Conservation (phyloP, 306 rosid genomes). For the Pterocarpus santalinus region DNA sequence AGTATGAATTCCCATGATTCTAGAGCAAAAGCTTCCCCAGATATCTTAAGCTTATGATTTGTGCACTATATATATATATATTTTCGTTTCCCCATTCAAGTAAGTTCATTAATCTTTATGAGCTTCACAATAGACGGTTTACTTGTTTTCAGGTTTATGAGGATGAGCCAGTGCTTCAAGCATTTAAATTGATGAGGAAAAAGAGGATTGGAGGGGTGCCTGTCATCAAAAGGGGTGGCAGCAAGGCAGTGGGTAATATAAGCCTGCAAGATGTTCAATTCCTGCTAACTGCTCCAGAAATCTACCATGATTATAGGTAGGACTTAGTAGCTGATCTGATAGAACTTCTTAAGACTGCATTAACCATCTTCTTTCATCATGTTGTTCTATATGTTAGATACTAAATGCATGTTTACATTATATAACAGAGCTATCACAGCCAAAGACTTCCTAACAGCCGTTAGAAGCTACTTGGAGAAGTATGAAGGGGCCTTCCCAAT, state of each 20-base stretch:
- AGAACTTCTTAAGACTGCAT: background rate
- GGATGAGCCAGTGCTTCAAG: slow-evolving; percentile 92
- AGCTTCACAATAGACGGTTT: slow-evolving; percentile 17
- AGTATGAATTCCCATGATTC: slow-evolving; percentile 22
- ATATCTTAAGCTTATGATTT: slow-evolving; percentile 18
- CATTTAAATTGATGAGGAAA: slow-evolving; percentile 89
- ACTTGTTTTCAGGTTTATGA: slow-evolving; percentile 66
- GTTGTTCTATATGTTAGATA: background rate
- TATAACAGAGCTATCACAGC: slow-evolving; percentile 78
- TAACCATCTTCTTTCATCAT: background rate
- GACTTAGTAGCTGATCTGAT: slow-evolving; percentile 16
- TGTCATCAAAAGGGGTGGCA: slow-evolving; percentile 72
- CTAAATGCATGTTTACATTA: slow-evolving; percentile 35
- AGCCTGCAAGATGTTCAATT: slow-evolving; percentile 85
- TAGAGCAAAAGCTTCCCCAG: slow-evolving; percentile 27
- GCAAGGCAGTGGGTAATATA: slow-evolving; percentile 79
- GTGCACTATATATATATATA: background rate
- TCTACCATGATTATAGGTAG: slow-evolving; percentile 84
- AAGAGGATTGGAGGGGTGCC: slow-evolving; percentile 85
- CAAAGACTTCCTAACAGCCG: slow-evolving; percentile 76
- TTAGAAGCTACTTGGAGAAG: slow-evolving; percentile 65
- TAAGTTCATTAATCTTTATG: background rate
- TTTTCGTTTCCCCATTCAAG: slow-evolving; percentile 14
- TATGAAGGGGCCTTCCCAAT: slow-evolving; percentile 56
- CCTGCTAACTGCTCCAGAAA: slow-evolving; percentile 87